A percentile compares a stretch with the other conserved stretches of the same genome.
phyloP scores from a whole-genome alignment of 2,329 filamentous ascomycete genomes.

The Penicillium sp. region DNA sequence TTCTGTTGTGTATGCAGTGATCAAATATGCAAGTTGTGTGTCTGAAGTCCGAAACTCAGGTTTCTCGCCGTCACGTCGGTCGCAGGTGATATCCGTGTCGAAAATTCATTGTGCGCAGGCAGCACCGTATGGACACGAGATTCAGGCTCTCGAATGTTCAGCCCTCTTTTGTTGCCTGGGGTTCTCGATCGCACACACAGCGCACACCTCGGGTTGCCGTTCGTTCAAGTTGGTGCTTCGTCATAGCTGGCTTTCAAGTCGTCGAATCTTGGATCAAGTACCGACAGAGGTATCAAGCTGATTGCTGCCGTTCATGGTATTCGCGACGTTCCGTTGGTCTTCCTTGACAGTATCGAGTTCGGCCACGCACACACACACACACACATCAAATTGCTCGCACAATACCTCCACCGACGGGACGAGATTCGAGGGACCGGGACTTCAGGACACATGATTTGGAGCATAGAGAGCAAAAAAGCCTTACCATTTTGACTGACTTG shows the following conservation, averaged over 20 bases:
- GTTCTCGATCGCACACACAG: background rate
- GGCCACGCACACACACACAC: conserved; percentile 18
- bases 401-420: conserved; percentile 10
- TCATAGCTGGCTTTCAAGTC: background rate
- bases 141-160: background rate
- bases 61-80: background rate
- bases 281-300: background rate
- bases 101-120: background rate
- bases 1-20: conserved; percentile 9
- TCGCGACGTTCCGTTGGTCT: conserved; percentile 9
- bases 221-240: background rate
- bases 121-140: background rate
- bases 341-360: conserved; percentile 17
- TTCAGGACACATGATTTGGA: conserved; percentile 20
- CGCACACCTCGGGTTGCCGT: background rate
- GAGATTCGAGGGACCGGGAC: conserved; percentile 25
- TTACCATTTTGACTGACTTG: conserved; percentile 51
- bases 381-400: conserved; percentile 12
- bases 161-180: background rate
- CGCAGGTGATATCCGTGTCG: background rate
- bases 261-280: background rate
- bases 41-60: conserved; percentile 11
- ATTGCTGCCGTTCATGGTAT: background rate
- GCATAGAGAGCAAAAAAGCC: conserved; percentile 19
- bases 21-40: conserved; percentile 6